Conservation (phyloP, 2,329 filamentous ascomycete genomes). For the Neurospora sp. region DNA sequence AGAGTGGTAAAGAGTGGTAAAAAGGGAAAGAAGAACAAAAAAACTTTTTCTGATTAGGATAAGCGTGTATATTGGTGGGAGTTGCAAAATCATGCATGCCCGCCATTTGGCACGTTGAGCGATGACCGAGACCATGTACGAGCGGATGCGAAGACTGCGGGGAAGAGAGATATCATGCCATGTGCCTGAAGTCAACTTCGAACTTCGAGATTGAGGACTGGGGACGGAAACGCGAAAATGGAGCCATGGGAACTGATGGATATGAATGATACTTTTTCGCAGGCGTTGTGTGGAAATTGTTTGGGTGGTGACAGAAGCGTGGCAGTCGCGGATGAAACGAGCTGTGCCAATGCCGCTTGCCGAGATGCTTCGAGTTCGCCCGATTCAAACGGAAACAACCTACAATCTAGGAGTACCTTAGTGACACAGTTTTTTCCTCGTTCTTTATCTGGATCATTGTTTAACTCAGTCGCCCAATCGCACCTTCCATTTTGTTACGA, state of each 20-base stretch:
- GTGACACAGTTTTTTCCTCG: neutral
- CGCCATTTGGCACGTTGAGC: neutral
- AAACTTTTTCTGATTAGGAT: neutral
- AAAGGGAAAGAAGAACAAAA: neutral
- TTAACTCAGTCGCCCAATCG: neutral
- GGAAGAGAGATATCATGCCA: neutral
- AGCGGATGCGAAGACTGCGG: neutral
- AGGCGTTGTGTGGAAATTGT: constrained; percentile 19
- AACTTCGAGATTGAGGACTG: neutral
- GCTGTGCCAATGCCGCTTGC: neutral
- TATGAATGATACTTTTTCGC: constrained; percentile 7
- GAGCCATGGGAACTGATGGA: neutral
- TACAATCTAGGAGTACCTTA: neutral
- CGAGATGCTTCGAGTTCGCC: neutral
- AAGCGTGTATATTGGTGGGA: neutral
- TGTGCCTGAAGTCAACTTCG: neutral
- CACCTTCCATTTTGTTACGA: neutral
- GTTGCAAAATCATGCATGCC: neutral
- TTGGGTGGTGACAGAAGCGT: neutral
- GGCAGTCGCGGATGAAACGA: neutral
- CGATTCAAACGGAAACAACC: neutral
- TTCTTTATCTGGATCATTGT: neutral
- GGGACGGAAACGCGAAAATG: neutral
- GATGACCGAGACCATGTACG: neutral
- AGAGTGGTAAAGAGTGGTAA: neutral